phyloP scores from a whole-genome alignment of 495 filamentous ascomycete genomes.

The Halenospora varia region DNA sequence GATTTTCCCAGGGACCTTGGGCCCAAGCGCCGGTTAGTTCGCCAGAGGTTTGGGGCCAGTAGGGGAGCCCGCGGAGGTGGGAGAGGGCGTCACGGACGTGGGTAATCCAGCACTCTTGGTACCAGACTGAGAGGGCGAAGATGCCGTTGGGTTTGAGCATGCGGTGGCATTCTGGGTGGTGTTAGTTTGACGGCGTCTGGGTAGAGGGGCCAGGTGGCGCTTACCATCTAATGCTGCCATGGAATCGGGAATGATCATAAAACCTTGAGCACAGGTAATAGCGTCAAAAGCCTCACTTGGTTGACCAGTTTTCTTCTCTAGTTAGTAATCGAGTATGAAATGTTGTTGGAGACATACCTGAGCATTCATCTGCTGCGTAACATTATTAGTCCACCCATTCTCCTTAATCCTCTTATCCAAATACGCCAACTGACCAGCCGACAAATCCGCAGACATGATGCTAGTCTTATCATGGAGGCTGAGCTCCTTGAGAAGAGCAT shows the following conservation, averaged over 20 bases:
- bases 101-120: constrained; percentile 31
- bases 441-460: constrained; percentile 37
- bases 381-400: constrained; percentile 28
- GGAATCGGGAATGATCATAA: background rate
- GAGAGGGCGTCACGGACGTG: constrained; percentile 26
- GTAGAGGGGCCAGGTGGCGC: no score
- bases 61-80: constrained; percentile 27
- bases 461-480: constrained; percentile 23
- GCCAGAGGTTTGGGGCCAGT: constrained; percentile 25
- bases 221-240: background rate
- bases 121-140: constrained; percentile 34
- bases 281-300: background rate
- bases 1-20: constrained; percentile 31
- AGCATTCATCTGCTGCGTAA: background rate
- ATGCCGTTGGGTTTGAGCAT: constrained; percentile 36
- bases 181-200: constrained; percentile 10
- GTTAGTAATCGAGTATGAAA: no score
- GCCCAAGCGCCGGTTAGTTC: constrained; percentile 24
- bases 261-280: background rate
- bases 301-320: background rate
- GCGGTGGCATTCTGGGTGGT: constrained; percentile 29
- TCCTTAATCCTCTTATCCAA: constrained; percentile 24
- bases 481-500: constrained; percentile 22
- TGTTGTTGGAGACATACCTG: background rate
- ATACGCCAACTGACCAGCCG: constrained; percentile 31